Evolutionary conservation across 2,329 filamentous ascomycete species (phyloP).

Genomic region (Pseudopithomyces maydicus): DNA sequence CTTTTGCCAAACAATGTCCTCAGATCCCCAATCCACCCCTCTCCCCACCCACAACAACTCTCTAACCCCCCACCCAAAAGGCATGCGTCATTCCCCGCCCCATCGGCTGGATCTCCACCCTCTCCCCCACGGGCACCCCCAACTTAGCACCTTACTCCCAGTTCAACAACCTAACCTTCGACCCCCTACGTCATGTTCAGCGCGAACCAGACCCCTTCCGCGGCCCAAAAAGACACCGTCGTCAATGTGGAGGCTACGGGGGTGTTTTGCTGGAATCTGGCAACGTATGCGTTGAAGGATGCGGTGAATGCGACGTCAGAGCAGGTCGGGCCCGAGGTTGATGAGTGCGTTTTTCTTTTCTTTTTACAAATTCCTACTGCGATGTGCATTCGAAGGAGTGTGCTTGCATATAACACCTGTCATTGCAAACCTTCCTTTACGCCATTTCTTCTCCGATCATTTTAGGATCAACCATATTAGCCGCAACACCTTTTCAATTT

Average conservation of each 20-base stretch:
- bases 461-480: no score
- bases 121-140: slow-evolving; percentile 51
- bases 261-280: slow-evolving; percentile 64
- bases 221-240: slow-evolving; percentile 61
- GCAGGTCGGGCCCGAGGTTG: slow-evolving; percentile 54
- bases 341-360: slow-evolving; percentile 49
- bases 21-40: background rate
- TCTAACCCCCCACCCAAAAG: slow-evolving; percentile 14
- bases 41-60: background rate
- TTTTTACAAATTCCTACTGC: background rate
- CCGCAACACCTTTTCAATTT: no score
- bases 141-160: slow-evolving; percentile 67
- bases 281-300: slow-evolving; percentile 61
- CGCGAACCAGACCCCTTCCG: slow-evolving; percentile 58
- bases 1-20: background rate
- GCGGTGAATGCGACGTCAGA: slow-evolving; percentile 62
- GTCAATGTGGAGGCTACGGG: slow-evolving; percentile 62
- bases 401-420: no score
- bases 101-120: slow-evolving; percentile 67
- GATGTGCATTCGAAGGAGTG: no score
- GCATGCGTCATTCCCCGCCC: slow-evolving; percentile 65
- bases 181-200: slow-evolving; percentile 68
- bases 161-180: slow-evolving; percentile 68
- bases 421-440: no score
- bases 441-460: no score